A percentile compares a stretch with the other conserved stretches of the same genome.
Conservation (phyloP, 2,329 filamentous ascomycete species). For the Paraphoma chrysanthemicola region DNA sequence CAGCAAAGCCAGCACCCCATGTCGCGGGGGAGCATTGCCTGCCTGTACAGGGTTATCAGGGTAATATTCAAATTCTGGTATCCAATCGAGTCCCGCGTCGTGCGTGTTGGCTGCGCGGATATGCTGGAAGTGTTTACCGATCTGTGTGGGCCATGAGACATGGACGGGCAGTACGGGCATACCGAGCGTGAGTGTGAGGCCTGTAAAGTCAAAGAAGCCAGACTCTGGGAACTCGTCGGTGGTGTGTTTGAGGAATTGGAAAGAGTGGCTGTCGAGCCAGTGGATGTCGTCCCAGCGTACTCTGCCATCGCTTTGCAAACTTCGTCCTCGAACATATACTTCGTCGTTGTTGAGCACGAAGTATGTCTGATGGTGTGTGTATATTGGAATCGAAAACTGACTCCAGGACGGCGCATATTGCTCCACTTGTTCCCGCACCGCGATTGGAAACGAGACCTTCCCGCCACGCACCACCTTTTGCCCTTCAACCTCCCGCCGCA, state of each 20-base stretch:
- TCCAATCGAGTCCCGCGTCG: background rate
- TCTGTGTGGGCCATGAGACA: background rate
- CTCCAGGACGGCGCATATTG: constrained; percentile 8
- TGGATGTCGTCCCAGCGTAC: constrained; percentile 5
- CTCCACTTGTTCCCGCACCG: background rate
- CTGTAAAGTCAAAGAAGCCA: background rate
- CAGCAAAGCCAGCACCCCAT: constrained; percentile 1
- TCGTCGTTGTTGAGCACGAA: constrained; percentile 4
- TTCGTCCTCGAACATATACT: background rate
- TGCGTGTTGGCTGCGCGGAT: background rate
- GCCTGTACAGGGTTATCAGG: background rate
- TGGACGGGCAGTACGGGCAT: background rate
- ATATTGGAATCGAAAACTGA: constrained; percentile 10
- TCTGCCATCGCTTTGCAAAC: background rate
- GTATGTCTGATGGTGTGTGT: background rate
- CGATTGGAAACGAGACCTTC: background rate
- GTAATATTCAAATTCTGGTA: constrained; percentile 4
- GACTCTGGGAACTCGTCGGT: background rate
- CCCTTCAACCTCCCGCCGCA: background rate
- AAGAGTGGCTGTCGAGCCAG: background rate
- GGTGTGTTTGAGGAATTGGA: background rate
- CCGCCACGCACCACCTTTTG: background rate
- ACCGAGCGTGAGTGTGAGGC: background rate
- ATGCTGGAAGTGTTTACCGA: background rate
- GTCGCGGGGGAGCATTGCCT: background rate